Conservation (phyloP, 371 early-diverging fungal genomes). For the Mortierella sp. region DNA sequence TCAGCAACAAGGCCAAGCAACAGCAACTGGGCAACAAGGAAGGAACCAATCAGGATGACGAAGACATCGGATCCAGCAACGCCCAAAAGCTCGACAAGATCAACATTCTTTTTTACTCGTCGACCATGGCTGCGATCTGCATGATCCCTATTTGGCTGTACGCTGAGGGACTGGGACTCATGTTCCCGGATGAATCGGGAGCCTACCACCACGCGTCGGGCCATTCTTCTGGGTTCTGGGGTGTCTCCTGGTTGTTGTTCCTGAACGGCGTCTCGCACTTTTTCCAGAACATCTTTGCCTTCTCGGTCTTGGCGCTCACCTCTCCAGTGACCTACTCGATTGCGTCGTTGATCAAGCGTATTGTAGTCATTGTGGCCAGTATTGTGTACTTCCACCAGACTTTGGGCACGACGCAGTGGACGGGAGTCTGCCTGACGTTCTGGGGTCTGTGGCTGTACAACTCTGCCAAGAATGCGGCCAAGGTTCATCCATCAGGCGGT, state of each 20-base stretch:
- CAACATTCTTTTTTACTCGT: conserved; percentile 86
- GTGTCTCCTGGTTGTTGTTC: conserved; percentile 60
- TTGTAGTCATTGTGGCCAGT: conserved; percentile 89
- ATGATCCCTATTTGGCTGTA: conserved; percentile 89
- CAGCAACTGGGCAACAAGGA: conserved; percentile 43
- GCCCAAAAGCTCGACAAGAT: conserved; percentile 86
- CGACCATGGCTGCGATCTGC: conserved; percentile 74
- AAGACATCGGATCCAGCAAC: conserved; percentile 52
- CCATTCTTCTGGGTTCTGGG: conserved; percentile 40
- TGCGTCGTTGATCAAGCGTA: conserved; percentile 89
- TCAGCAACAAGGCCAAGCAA: conserved; percentile 61
- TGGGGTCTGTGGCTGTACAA: conserved; percentile 90
- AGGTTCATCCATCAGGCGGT: conserved; percentile 33
- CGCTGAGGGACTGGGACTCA: conserved; percentile 74
- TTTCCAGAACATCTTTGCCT: conserved; percentile 85
- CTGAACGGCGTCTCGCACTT: conserved; percentile 88
- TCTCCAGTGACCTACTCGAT: conserved; percentile 93
- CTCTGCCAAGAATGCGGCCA: conserved; percentile 72
- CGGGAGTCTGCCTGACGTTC: conserved; percentile 87
- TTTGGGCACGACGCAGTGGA: conserved; percentile 71
- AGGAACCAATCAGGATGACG: conserved; percentile 44
- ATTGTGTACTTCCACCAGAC: conserved; percentile 90
- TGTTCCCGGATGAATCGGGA: conserved; percentile 35
- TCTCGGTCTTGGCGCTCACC: conserved; percentile 81
- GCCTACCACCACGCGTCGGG: conserved; percentile 31